Base-by-base conservation (phyloP, 257 asterid species). In the Scutellaria galericulata region DNA sequence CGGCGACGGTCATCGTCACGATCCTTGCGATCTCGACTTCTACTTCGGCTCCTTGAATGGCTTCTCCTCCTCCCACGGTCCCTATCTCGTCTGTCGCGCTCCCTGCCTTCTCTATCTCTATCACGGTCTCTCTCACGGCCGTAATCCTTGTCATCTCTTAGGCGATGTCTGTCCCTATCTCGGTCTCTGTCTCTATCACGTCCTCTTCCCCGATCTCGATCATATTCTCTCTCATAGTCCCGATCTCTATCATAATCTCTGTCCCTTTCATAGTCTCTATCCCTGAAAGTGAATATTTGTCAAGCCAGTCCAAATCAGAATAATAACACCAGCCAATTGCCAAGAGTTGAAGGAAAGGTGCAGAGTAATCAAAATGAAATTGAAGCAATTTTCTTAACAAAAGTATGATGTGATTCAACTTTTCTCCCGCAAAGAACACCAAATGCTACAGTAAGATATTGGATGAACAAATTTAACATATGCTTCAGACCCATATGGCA, bases 1-100 rank as follows among this genome's bases (percentile, higher is more conserved):
- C 78, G 84, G 70, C 86, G 96, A 18, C 91, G 90, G 7, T 84
- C 97, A 24, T 91, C 90, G 64, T 85, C 94, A 47, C 85, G 87
- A 73, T 88, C 90, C 54, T 77, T 86, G 10, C 87, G 91, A 53
- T 89, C 95, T 71, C 94, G 85, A 66, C 97, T 90, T 82, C 97
- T 83, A 51, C 98, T 93, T 52, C 93, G 81, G 80, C 98, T 91
- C 82, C 98, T 87, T 31, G 96, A 91, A 52, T 70, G 81, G 80
- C 97, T 89, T 77, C 90, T 87, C 51, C 86, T 87, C 66, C 93
- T 82, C 40, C 87, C 91, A 35, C 86, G 84, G n/a, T 84, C 94
- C 80, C 93, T 88, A 12, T 87, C 98, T 54, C 95, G 86, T 74
- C 92, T 82, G 40, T 89, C 97, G 0, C 89, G 85, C 24, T 87